These are phyloP conservation scores for Coemansia sp. DNA, from an alignment of 192 early-diverging fungal species.

Conservation along the genomic window DNA sequence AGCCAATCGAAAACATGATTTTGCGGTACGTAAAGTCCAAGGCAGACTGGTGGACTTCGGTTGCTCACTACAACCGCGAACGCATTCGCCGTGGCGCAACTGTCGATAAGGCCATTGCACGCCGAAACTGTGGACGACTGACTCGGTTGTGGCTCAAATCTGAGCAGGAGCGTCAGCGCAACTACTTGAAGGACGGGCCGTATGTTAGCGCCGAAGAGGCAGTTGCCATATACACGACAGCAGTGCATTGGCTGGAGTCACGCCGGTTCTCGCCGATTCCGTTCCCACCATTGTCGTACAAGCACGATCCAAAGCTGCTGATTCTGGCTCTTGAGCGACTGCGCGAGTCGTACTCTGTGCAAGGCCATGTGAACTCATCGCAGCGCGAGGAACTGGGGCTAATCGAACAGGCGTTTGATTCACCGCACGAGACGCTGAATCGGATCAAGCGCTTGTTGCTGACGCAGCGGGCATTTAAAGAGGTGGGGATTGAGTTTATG, in stretches of 20 bases:
- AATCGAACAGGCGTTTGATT: conserved; percentile 98
- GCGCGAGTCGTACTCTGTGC: conserved; percentile 93
- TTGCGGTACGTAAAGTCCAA: conserved; percentile 98
- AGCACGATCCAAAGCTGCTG: conserved; percentile 98
- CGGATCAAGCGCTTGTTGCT: conserved; percentile 94
- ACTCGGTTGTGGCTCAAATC: conserved; percentile 98
- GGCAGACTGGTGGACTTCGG: conserved; percentile 99
- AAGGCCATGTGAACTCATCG: conserved; percentile 90
- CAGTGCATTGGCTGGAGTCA: conserved; percentile 97
- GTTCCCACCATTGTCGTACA: conserved; percentile 99
- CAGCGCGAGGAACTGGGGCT: conserved; percentile 97
- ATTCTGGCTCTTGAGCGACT: conserved; percentile 93
- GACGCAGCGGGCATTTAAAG: conserved; percentile 98
- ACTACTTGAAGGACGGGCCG: conserved; percentile 98
- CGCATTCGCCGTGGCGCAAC: conserved; percentile 98
- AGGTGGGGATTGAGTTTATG: conserved; percentile 99
- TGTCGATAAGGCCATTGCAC: conserved; percentile 98
- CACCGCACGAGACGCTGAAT: conserved; percentile 71
- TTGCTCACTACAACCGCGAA: conserved; percentile 98
- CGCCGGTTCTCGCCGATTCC: conserved; percentile 98
- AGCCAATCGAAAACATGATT: conserved; percentile 98
- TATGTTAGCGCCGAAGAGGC: conserved; percentile 97
- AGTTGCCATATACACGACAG: conserved; percentile 95
- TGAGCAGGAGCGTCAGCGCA: conserved; percentile 99
- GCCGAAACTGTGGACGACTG: conserved; percentile 96